Conservation (phyloP, 177 flowering plant species). For the Vitis hybrid region DNA sequence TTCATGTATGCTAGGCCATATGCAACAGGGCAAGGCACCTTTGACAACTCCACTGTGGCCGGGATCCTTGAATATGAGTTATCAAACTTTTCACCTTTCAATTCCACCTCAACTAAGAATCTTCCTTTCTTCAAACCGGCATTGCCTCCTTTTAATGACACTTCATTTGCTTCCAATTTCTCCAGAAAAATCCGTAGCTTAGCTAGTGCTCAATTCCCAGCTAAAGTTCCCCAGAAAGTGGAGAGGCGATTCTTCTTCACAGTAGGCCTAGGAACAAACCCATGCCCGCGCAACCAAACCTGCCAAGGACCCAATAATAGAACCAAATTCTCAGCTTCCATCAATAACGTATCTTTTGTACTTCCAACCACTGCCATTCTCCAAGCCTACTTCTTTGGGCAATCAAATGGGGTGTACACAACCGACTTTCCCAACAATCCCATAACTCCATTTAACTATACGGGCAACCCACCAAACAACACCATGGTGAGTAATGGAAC, state of each 20-base stretch:
- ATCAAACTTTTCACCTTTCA: neutral
- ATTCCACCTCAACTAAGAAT: conserved; percentile 12
- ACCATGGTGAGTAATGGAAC: conserved; percentile 42
- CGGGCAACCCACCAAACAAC: conserved; percentile 51
- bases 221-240: conserved; percentile 33
- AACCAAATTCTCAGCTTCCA: conserved; percentile 49
- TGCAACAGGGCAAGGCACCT: conserved; percentile 35
- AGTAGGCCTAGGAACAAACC: conserved; percentile 41
- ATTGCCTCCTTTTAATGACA: conserved; percentile 48
- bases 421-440: conserved; percentile 43
- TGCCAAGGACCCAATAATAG: conserved; percentile 49
- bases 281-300: conserved; percentile 33
- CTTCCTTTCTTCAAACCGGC: conserved; percentile 31
- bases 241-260: conserved; percentile 43
- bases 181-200: conserved; percentile 34
- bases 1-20: conserved; percentile 45
- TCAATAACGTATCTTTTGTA: conserved; percentile 45
- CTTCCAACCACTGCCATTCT: conserved; percentile 47
- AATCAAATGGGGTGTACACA: conserved; percentile 41
- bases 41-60: conserved; percentile 43
- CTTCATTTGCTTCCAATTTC: conserved; percentile 39
- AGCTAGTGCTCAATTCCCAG: conserved; percentile 35
- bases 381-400: conserved; percentile 42
- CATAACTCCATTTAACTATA: conserved; percentile 34
- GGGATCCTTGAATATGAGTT: conserved; percentile 35